These are phyloP conservation scores for Pythium phragmiticola DNA, from an alignment of 352 stramenopile species.

Conservation along the genomic window DNA sequence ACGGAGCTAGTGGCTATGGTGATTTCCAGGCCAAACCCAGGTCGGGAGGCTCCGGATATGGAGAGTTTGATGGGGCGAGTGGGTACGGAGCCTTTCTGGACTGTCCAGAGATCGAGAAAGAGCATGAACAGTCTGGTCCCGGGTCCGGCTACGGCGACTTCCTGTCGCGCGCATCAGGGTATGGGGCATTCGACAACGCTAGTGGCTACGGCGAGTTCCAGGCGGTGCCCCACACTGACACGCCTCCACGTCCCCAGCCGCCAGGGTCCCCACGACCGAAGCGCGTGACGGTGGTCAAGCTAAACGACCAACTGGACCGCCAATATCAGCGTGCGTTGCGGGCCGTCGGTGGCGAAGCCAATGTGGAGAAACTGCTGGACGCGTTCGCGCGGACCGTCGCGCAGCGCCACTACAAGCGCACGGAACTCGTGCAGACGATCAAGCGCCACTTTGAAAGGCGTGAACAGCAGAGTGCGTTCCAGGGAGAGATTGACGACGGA, in stretches of 20 bases:
- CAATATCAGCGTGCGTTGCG: constrained; percentile 47
- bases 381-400: constrained; percentile 37
- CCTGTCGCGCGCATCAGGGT: no score
- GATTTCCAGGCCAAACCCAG: constrained; percentile 13
- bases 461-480: constrained; percentile 38
- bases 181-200: no score
- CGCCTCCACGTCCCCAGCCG: no score
- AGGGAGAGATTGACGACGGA: neutral
- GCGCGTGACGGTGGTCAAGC: constrained; percentile 8
- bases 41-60: constrained; percentile 23
- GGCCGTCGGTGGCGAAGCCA: constrained; percentile 32
- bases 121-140: constrained; percentile 1
- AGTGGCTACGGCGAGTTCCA: no score
- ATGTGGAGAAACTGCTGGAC: constrained; percentile 36
- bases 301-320: constrained; percentile 26
- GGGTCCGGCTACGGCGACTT: no score
- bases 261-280: neutral
- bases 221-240: no score
- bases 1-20: constrained; percentile 26
- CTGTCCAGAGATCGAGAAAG: constrained; percentile 12
- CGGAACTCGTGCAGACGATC: constrained; percentile 46
- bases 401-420: constrained; percentile 43
- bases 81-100: constrained; percentile 41
- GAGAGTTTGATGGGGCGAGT: constrained; percentile 31
- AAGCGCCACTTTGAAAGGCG: constrained; percentile 63